phyloP scores from a whole-genome alignment of 2,329 filamentous ascomycete genomes.

The Colletotrichum lupini region DNA sequence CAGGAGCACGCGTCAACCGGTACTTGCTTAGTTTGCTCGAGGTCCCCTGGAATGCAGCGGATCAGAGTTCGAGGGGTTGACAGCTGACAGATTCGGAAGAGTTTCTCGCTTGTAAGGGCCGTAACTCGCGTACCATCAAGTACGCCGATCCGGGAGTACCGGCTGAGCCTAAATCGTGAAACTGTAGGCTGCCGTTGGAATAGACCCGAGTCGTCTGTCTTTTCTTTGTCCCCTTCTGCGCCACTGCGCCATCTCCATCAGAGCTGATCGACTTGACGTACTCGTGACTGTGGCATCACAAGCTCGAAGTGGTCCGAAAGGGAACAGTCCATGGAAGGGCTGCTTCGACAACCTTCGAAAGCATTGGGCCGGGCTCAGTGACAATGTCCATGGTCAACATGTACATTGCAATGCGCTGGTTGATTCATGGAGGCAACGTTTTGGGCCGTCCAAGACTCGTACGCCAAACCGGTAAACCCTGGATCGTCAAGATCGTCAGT shows the following conservation, averaged over 20 bases:
- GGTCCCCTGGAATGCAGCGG: too few species aligned
- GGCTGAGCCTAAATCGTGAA: background rate
- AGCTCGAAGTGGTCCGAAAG: background rate
- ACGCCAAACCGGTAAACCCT: background rate
- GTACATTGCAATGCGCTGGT: background rate
- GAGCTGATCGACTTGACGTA: background rate
- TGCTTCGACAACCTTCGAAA: background rate
- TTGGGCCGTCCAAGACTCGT: background rate
- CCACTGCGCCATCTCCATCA: background rate
- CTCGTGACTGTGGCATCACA: background rate
- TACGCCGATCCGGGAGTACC: conserved; percentile 1
- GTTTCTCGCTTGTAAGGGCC: background rate
- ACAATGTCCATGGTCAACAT: background rate
- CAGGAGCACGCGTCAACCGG: background rate
- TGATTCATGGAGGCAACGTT: background rate
- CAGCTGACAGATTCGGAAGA: background rate
- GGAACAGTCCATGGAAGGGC: background rate
- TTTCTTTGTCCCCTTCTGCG: conserved; percentile 5
- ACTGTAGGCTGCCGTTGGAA: background rate
- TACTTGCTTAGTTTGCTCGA: background rate
- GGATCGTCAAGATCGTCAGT: background rate
- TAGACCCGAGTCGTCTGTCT: background rate
- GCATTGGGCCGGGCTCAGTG: background rate
- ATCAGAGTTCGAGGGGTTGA: background rate
- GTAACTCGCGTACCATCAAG: conserved; percentile 1